phyloP scores from a whole-genome alignment of 345 rosid genomes.

The Leavenworthia alabamica region DNA sequence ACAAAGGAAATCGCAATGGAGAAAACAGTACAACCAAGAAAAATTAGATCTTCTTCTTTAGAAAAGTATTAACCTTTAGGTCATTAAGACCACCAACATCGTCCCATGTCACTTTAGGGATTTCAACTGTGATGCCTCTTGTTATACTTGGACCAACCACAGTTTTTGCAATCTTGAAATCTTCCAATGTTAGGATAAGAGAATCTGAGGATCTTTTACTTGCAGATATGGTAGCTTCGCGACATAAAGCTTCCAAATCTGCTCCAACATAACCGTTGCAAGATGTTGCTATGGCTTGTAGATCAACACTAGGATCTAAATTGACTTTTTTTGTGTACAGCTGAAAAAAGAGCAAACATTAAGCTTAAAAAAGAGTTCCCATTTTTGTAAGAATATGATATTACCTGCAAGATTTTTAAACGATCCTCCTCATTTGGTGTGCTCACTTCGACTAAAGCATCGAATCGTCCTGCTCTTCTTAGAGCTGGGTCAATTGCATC shows the following conservation, averaged over 20 bases:
- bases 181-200: slow-evolving; percentile 45
- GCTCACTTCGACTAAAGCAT: slow-evolving; percentile 79
- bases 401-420: slow-evolving; percentile 68
- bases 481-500: slow-evolving; percentile 79
- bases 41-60: not conserved
- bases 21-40: not conserved
- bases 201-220: slow-evolving; percentile 44
- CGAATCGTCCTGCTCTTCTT: slow-evolving; percentile 80
- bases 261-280: slow-evolving; percentile 96
- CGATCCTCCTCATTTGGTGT: slow-evolving; percentile 79
- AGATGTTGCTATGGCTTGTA: slow-evolving; percentile 62
- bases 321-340: slow-evolving; percentile 65
- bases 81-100: slow-evolving; percentile 79
- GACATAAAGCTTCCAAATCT: slow-evolving; percentile 91
- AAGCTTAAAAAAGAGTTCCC: not conserved
- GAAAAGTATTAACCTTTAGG: slow-evolving; percentile 44
- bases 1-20: not conserved
- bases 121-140: slow-evolving; percentile 82
- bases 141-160: slow-evolving; percentile 85
- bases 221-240: slow-evolving; percentile 60
- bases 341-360: slow-evolving; percentile 35
- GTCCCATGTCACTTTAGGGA: slow-evolving; percentile 87
- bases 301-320: slow-evolving; percentile 49
- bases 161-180: slow-evolving; percentile 65
- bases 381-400: not conserved